These are phyloP conservation scores for Apiospora malaysiana DNA, from an alignment of 2,329 filamentous ascomycete genomes.

Conservation along the genomic window DNA sequence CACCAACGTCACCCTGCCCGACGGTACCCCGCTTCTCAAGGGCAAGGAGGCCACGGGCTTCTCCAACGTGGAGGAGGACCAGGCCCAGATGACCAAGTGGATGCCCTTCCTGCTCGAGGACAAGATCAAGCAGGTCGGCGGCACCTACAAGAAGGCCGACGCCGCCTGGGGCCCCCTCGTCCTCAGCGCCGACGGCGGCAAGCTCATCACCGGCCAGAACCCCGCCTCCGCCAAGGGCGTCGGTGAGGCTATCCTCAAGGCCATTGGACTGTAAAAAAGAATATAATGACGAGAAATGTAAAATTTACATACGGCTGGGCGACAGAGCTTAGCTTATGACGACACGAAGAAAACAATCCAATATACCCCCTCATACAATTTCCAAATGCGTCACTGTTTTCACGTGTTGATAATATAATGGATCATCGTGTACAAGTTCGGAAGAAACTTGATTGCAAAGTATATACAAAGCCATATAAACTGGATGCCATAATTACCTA, in stretches of 20 bases:
- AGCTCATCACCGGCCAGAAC: conserved; percentile 64
- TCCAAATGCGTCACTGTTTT: neutral
- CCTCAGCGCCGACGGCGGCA: conserved; percentile 52
- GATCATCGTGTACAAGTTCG: too few relatives aligned
- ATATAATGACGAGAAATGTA: neutral
- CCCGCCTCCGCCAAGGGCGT: conserved; percentile 57
- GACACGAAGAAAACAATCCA: conserved; percentile 9
- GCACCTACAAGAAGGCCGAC: conserved; percentile 60
- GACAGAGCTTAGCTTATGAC: conserved; percentile 8
- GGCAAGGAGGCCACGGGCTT: conserved; percentile 66
- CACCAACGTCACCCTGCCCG: conserved; percentile 57
- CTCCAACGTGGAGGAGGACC: conserved; percentile 61
- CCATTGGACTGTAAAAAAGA: conserved; percentile 39
- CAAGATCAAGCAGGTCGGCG: conserved; percentile 57
- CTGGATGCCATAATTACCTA: too few relatives aligned
- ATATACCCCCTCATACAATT: neutral
- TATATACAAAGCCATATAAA: too few relatives aligned
- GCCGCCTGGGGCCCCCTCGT: conserved; percentile 57
- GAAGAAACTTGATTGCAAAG: too few relatives aligned
- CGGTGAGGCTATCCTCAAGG: conserved; percentile 58
- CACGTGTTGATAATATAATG: too few relatives aligned
- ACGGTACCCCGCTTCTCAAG: conserved; percentile 59
- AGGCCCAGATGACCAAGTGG: conserved; percentile 42
- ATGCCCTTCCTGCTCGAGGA: conserved; percentile 69
- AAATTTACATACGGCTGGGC: neutral